Percentiles rank a stretch among this genome's conserved stretches.
Conservation (phyloP, 179 eudicot species). For the Amaranthus tricolor region DNA sequence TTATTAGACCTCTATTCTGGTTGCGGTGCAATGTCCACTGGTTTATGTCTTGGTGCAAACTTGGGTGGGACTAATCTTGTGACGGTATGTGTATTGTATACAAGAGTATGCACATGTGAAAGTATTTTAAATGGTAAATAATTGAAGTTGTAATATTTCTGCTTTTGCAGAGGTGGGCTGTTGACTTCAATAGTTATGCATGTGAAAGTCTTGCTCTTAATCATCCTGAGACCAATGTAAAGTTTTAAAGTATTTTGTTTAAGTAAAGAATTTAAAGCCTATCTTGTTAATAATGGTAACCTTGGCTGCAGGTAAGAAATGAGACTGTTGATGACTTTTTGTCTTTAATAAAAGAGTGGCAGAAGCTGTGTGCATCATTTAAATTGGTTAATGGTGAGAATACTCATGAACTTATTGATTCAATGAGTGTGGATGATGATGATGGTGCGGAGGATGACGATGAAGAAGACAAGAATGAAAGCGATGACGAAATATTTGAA, state of each 20-base stretch:
- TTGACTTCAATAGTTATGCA: constrained; percentile 62
- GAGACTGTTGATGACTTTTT: constrained; percentile 80
- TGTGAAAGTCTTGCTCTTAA: constrained; percentile 67
- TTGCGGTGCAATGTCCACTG: constrained; percentile 95
- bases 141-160: neutral
- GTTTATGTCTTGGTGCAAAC: constrained; percentile 77
- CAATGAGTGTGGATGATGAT: constrained; percentile 22
- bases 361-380: constrained; percentile 46
- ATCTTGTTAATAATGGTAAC: no score
- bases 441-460: constrained; percentile 26
- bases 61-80: constrained; percentile 51
- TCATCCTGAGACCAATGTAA: constrained; percentile 86
- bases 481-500: constrained; percentile 48
- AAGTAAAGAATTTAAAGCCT: neutral
- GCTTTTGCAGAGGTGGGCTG: constrained; percentile 75
- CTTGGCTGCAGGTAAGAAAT: constrained; percentile 56
- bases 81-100: constrained; percentile 39
- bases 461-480: constrained; percentile 29
- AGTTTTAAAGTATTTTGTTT: neutral
- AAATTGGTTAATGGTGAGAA: constrained; percentile 23
- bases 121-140: no score
- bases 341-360: constrained; percentile 62
- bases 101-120: no score
- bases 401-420: constrained; percentile 20
- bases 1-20: constrained; percentile 68